Conservation (phyloP, 1,139 yeast genomes). For the Candida sp. region DNA sequence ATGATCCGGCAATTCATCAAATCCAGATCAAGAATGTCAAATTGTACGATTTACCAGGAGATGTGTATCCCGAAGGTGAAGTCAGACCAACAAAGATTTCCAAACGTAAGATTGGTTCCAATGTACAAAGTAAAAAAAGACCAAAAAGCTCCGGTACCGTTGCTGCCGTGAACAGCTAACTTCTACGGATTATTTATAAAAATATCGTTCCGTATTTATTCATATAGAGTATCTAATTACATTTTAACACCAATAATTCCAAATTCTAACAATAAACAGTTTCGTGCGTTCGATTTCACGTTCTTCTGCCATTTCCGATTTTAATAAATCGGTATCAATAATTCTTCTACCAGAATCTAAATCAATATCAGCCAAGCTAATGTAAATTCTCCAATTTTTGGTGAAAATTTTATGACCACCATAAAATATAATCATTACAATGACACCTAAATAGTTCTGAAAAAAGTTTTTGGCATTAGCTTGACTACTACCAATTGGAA, state of each 20-base stretch:
- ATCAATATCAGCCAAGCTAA: constrained; percentile 26
- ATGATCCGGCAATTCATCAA: constrained; percentile 56
- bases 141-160: constrained; percentile 15
- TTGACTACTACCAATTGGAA: constrained; percentile 26
- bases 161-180: too few relatives aligned
- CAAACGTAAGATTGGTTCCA: constrained; percentile 21
- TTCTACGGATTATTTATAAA: too few relatives aligned
- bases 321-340: constrained; percentile 37
- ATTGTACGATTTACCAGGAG: constrained; percentile 79
- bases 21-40: constrained; percentile 76
- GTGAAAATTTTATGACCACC: constrained; percentile 29
- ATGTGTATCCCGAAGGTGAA: constrained; percentile 82
- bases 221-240: too few relatives aligned
- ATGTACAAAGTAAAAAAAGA: constrained; percentile 9
- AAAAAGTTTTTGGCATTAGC: constrained; percentile 31
- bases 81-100: constrained; percentile 56
- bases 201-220: too few relatives aligned
- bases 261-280: constrained; percentile 30
- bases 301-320: constrained; percentile 40
- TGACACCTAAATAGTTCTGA: constrained; percentile 34
- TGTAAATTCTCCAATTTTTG: constrained; percentile 30
- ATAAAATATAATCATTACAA: constrained; percentile 31
- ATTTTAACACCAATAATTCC: constrained; percentile 33
- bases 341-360: constrained; percentile 41
- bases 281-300: constrained; percentile 27